Evolutionary conservation across 2,329 filamentous ascomycete genomes (phyloP).

Genomic region (Talaromyces sp.): DNA sequence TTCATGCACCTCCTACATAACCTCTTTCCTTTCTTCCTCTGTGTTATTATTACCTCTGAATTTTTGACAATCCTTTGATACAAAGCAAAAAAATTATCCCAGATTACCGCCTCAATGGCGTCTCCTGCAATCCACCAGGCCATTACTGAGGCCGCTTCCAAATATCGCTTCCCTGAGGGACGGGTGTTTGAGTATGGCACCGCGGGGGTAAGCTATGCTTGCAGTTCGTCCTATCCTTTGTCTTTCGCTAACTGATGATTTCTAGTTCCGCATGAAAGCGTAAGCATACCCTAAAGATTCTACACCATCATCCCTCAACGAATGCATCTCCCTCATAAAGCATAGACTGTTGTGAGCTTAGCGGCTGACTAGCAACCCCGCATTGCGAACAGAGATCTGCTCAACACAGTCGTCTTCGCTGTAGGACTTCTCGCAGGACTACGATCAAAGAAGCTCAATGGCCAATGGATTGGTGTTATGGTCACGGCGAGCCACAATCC

Average conservation of each 20-base stretch:
- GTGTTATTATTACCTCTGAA: not conserved
- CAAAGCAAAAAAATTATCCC: not conserved
- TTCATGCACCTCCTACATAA: not conserved
- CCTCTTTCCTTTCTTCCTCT: not conserved
- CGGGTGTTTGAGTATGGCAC: slow-evolving; percentile 58
- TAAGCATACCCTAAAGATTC: slow-evolving; percentile 39
- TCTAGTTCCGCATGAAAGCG: slow-evolving; percentile 67
- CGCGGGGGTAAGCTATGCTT: slow-evolving; percentile 51
- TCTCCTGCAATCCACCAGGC: slow-evolving; percentile 42
- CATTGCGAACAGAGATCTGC: slow-evolving; percentile 58
- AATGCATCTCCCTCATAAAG: slow-evolving; percentile 26
- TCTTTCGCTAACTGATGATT: slow-evolving; percentile 19
- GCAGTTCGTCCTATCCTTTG: not conserved
- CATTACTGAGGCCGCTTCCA: slow-evolving; percentile 46
- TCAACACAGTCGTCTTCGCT: slow-evolving; percentile 88
- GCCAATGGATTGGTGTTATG: slow-evolving; percentile 94
- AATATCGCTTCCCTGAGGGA: slow-evolving; percentile 49
- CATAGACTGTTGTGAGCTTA: not conserved
- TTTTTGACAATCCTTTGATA: not conserved
- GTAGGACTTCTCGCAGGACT: slow-evolving; percentile 86
- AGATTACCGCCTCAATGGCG: slow-evolving; percentile 37
- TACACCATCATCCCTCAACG: not conserved
- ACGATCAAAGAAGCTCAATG: slow-evolving; percentile 82
- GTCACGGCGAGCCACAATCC: slow-evolving; percentile 93
- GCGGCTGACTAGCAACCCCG: slow-evolving; percentile 25